Evolutionary conservation across 768 basidiomycete species (phyloP).

Genomic region (Lentinula detonsa): DNA sequence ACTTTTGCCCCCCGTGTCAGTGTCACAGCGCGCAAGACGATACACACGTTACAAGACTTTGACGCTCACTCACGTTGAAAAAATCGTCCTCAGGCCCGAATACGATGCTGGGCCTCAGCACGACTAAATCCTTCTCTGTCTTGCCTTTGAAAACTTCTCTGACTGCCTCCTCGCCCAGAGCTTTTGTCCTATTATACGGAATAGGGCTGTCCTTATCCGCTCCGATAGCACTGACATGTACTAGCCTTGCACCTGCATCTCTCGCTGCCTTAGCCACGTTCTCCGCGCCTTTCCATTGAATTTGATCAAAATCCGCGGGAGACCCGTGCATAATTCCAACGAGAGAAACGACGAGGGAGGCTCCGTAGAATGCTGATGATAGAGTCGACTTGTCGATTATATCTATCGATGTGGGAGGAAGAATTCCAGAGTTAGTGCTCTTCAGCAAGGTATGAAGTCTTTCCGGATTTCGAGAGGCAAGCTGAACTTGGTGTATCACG

Average conservation of each 20-base stretch:
- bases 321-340: conserved; percentile 64
- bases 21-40: not conserved
- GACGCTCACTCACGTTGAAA: conserved; percentile 61
- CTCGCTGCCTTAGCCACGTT: conserved; percentile 55
- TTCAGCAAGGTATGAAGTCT: conserved; percentile 28
- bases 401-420: conserved; percentile 40
- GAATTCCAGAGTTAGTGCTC: conserved; percentile 23
- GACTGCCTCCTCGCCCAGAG: conserved; percentile 52
- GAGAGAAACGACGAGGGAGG: conserved; percentile 57
- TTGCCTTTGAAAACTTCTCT: conserved; percentile 29
- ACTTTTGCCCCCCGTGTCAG: no score
- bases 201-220: conserved; percentile 53
- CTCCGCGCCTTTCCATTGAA: conserved; percentile 62
- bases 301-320: conserved; percentile 45
- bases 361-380: conserved; percentile 42
- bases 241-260: conserved; percentile 47
- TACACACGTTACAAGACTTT: not conserved
- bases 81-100: conserved; percentile 76
- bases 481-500: conserved; percentile 34
- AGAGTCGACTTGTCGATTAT: conserved; percentile 49
- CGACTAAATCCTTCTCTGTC: conserved; percentile 33
- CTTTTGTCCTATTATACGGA: conserved; percentile 59
- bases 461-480: conserved; percentile 56
- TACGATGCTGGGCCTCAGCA: conserved; percentile 66
- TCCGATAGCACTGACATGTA: conserved; percentile 73